Percentiles rank a stretch among this genome's conserved stretches.
phyloP scores from a whole-genome alignment of 1,139 yeast species.

The Candida albicans region DNA sequence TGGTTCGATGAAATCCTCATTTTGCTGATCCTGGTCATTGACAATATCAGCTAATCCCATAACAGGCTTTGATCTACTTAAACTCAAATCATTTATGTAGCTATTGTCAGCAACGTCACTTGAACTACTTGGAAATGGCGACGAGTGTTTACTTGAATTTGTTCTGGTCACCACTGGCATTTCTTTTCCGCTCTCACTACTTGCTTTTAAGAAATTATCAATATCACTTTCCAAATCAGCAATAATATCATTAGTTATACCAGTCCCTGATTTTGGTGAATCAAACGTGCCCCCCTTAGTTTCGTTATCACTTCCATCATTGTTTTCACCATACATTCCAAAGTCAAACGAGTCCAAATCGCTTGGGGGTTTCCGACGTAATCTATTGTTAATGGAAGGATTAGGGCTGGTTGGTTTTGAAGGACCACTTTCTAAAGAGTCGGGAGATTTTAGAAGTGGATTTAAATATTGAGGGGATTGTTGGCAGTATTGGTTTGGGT shows the following conservation, averaged over 20 bases:
- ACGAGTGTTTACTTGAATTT: slow-evolving; percentile 2
- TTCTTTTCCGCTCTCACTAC: slow-evolving; percentile 1
- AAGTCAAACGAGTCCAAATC: slow-evolving; percentile 14
- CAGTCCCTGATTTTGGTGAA: slow-evolving; percentile 8
- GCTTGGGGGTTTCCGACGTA: slow-evolving; percentile 27
- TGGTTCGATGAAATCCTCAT: not conserved
- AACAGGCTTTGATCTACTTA: slow-evolving; percentile 8
- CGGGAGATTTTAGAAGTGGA: slow-evolving; percentile 1
- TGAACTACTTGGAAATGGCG: slow-evolving; percentile 4
- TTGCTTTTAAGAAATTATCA: slow-evolving; percentile 14
- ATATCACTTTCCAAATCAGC: slow-evolving; percentile 15
- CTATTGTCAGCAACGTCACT: slow-evolving; percentile 5
- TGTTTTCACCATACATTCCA: slow-evolving; percentile 1
- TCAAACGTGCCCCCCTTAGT: not conserved
- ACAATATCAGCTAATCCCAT: slow-evolving; percentile 7
- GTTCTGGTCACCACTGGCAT: not conserved
- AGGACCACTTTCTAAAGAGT: not conserved
- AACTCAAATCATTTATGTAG: slow-evolving; percentile 4
- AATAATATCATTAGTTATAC: slow-evolving; percentile 10
- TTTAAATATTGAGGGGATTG: slow-evolving; percentile 4
- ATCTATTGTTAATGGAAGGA: slow-evolving; percentile 2
- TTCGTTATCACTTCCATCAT: not conserved
- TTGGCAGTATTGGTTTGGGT: not conserved
- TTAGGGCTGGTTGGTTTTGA: slow-evolving; percentile 2
- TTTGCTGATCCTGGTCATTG: not conserved